These are phyloP conservation scores for Crithidia fasciculata DNA, from an alignment of 208 protist species.

Conservation along the genomic window DNA sequence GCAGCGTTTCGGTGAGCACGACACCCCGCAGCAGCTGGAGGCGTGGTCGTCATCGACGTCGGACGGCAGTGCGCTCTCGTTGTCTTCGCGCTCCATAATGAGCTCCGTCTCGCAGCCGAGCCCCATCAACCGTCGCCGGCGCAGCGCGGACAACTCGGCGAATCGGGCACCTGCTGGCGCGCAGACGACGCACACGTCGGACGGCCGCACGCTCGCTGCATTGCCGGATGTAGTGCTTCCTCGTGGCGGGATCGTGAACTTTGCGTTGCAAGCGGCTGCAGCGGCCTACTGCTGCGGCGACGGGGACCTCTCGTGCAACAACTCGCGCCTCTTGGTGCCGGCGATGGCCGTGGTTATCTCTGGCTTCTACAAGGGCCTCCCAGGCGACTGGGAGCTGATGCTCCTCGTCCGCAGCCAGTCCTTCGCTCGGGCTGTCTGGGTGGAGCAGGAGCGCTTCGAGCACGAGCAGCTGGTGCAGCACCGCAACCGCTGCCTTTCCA, in stretches of 20 bases:
- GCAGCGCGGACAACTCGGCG: background rate
- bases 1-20: background rate
- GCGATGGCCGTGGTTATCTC: background rate
- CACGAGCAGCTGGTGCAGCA: background rate
- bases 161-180: no score
- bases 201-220: background rate
- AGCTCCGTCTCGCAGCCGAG: conserved; percentile 7
- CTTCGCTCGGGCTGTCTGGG: background rate
- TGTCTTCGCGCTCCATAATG: background rate
- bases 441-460: conserved; percentile 1
- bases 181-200: background rate
- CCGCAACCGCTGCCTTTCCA: background rate
- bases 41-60: background rate
- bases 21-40: background rate
- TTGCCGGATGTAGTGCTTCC: background rate
- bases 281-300: background rate
- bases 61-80: conserved; percentile 9
- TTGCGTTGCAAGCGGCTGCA: background rate
- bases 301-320: background rate
- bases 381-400: conserved; percentile 13
- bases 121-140: background rate
- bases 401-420: conserved; percentile 14
- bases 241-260: background rate
- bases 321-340: conserved; percentile 5
- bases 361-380: conserved; percentile 1